Conservation (phyloP, 768 basidiomycete species). For the Leucosporidium creatinivorum region DNA sequence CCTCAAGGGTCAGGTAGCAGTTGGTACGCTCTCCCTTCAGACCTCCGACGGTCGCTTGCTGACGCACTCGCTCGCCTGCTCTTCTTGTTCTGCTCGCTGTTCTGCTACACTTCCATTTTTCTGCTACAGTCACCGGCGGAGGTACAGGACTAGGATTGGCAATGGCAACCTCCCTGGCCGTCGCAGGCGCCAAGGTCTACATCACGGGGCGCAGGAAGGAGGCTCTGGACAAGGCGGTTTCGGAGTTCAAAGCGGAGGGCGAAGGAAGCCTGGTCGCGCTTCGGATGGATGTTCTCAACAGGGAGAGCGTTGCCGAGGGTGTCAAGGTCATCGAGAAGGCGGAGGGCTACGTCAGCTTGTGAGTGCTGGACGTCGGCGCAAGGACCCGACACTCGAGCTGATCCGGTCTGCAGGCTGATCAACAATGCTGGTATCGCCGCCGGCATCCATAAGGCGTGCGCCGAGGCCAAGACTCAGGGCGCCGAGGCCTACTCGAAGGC, state of each 20-base stretch:
- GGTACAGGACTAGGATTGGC: conserved; percentile 39
- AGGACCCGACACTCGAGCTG: background rate
- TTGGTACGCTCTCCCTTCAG: conserved; percentile 19
- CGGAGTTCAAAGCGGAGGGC: conserved; percentile 29
- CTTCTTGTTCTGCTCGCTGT: no score
- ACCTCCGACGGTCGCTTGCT: background rate
- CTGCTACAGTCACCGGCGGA: conserved; percentile 37
- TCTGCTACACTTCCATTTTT: background rate
- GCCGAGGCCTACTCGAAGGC: background rate
- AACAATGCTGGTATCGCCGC: background rate
- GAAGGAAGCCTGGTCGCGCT: background rate
- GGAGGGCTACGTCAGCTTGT: background rate
- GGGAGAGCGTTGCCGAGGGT: background rate
- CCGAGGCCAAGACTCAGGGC: background rate
- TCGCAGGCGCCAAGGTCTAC: conserved; percentile 41
- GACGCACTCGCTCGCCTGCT: no score
- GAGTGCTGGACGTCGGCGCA: background rate
- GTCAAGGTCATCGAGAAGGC: background rate
- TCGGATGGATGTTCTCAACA: background rate
- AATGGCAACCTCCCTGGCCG: conserved; percentile 37
- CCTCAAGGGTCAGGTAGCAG: conserved; percentile 38
- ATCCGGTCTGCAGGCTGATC: background rate
- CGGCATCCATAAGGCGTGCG: background rate
- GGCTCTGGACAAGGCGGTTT: conserved; percentile 34
- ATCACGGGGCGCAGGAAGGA: conserved; percentile 40